Base-by-base conservation (phyloP, 345 rosid species). In the Acer campestre region DNA sequence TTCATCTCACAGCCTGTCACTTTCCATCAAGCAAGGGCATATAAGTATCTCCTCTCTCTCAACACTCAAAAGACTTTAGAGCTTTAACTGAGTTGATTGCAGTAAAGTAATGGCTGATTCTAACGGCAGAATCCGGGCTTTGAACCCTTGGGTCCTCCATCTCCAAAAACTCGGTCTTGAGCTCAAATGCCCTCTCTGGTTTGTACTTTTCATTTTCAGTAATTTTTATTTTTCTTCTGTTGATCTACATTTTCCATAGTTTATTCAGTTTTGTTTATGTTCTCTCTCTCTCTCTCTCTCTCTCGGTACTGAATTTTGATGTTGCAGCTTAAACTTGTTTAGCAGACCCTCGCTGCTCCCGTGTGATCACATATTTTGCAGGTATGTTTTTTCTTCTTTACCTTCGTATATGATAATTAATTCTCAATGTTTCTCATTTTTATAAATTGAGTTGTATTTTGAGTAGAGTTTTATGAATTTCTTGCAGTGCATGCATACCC, bases 171-270 rank as follows among this genome's bases (percentile, higher is more conserved):
- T 95, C 74, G 92, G 80, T 65, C 92, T 95, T 22, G 98, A 95
- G 77, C 97, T 93, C 80, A 93, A 92, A 55, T 95, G 98, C 70
- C 93, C 98, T 68, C 88, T 90, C 74, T 95, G 98, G 98, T 95
- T 81, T 16, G 90, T 81, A 56, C 38, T 35, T 35, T 35, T 35
- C 38, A 35, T 35, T 35, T 35, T 35, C 38, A 35, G 7, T 35
- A 31, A 35, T 35, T 35, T 3, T 35, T 35, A 0, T 31, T 35
- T 35, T 35, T 35, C 38, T 35, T 35, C 6, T 35, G 38, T 35
- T 35, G 38, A 4, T 35, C 38, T 35, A 35, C 38, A 35, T 35
- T 35, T 31, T 35, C 38, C 6, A 35, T 35, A 35, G 38, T 35
- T 35, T 35, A 35, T 35, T 35, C 38, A 35, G 38, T 35, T 35